Evolutionary conservation across 139 green algal genomes (phyloP).

Genomic region (Micractinium sp.): DNA sequence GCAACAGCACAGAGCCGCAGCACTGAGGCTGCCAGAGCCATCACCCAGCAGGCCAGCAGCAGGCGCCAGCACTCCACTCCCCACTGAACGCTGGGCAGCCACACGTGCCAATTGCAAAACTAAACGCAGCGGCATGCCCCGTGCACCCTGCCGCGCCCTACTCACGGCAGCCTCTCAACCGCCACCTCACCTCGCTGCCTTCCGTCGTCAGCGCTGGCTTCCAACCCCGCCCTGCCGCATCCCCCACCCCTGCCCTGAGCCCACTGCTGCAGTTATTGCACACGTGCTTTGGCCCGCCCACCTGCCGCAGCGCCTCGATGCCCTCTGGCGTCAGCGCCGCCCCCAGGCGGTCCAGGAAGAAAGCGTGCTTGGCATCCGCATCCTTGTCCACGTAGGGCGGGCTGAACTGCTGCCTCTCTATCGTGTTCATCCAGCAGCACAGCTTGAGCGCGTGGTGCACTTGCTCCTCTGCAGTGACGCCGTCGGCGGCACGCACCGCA

Average conservation of each 20-base stretch:
- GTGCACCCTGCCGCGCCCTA: too few relatives aligned
- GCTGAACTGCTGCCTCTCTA: slow-evolving; percentile 66
- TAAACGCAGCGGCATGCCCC: background rate
- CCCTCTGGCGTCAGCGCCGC: slow-evolving; percentile 8
- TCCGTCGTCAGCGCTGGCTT: too few relatives aligned
- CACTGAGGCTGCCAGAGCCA: too few relatives aligned
- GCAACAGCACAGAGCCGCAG: too few relatives aligned
- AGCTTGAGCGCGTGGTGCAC: slow-evolving; percentile 64
- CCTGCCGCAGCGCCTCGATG: slow-evolving; percentile 18
- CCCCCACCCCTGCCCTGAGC: too few relatives aligned
- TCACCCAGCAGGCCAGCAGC: too few relatives aligned
- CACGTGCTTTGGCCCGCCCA: background rate
- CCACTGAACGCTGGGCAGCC: too few relatives aligned
- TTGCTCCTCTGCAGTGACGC: background rate
- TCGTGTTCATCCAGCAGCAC: slow-evolving; percentile 73
- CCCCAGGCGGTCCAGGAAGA: slow-evolving; percentile 63
- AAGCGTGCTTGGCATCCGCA: slow-evolving; percentile 45
- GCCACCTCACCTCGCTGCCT: too few relatives aligned
- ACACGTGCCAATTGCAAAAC: background rate
- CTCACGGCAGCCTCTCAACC: too few relatives aligned
- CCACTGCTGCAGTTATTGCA: too few relatives aligned
- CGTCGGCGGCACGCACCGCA: background rate
- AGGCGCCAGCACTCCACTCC: too few relatives aligned
- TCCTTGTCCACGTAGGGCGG: slow-evolving; percentile 63
- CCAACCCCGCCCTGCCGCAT: too few relatives aligned